phyloP scores from a whole-genome alignment of 345 rosid species.

The Linum usitatissimum region DNA sequence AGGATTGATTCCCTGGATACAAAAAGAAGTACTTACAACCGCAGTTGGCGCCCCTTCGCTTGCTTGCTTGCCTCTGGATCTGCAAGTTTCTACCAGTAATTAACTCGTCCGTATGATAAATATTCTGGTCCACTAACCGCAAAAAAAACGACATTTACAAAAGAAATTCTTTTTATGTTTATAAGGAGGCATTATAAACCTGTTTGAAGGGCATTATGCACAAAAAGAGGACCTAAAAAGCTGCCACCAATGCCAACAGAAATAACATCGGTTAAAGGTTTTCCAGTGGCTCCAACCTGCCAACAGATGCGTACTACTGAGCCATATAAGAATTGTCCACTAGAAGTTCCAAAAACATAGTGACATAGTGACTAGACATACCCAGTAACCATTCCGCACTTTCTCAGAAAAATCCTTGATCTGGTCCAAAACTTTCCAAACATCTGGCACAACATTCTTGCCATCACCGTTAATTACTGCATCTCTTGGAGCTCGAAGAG shows the following conservation, averaged over 20 bases:
- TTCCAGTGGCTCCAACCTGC: slow-evolving; percentile 94
- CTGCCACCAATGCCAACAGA: slow-evolving; percentile 96
- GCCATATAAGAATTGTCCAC: slow-evolving; percentile 8
- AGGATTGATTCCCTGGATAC: neutral
- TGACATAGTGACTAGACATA: slow-evolving; percentile 22
- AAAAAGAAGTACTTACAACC: slow-evolving; percentile 50
- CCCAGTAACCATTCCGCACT: slow-evolving; percentile 88
- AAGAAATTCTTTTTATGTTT: neutral
- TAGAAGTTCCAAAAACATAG: slow-evolving; percentile 7
- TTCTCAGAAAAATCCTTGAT: slow-evolving; percentile 77
- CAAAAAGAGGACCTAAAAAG: slow-evolving; percentile 92
- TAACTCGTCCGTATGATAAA: neutral
- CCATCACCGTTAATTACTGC: slow-evolving; percentile 66
- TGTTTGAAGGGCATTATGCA: slow-evolving; percentile 90
- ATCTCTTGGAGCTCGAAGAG: slow-evolving; percentile 85
- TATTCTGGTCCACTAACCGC: neutral
- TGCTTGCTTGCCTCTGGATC: slow-evolving; percentile 67
- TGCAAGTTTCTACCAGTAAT: slow-evolving; percentile 28
- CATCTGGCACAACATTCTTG: slow-evolving; percentile 78
- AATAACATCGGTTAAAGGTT: slow-evolving; percentile 70
- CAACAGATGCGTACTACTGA: slow-evolving; percentile 18
- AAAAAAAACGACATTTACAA: neutral
- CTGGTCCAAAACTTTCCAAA: slow-evolving; percentile 87
- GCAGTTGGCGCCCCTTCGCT: slow-evolving; percentile 77
- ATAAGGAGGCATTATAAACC: slow-evolving; percentile 28